Evolutionary conservation across 768 basidiomycete genomes (phyloP), one percentile per base, ranked within the genome.

Genomic region (Calocybe cyanea): DNA sequence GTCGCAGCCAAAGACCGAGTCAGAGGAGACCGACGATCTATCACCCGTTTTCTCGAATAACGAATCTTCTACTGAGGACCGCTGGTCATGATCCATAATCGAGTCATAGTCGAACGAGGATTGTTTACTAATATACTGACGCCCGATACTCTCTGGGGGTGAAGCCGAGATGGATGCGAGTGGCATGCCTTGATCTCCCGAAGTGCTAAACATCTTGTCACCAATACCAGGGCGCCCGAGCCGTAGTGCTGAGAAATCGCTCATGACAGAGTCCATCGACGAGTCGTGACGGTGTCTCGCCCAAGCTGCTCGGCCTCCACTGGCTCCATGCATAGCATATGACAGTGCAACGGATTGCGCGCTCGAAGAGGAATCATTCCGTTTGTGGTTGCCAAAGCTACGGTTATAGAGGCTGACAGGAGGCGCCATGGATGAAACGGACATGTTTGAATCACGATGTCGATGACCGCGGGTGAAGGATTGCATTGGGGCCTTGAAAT

Each of bases 141-240:
- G 54, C 10, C 56, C 46, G 10, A 61, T 56, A 43, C 75, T 76
- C 37, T 73, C 75, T 0, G 74, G 59, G 1, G 86, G 85, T 0
- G 86, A 87, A 0, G 77, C 83, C 0, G 82, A 76, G 49, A 89
- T 87, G 0, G 85, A 67, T 0, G 71, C 59, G 20, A 89, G 69
- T 0, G 83, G 77, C 48, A 75, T 70, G 1, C 72, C 76, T 38
- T 70, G 73, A 28, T 78, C 78, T 6, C 54, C 61, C 15, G 57
- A 59, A 10, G 72, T 80, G 30, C 85, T 81, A 51, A 92, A 86
- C 89, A 92, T 92, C 74, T 90, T 92, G 62, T 92, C 89, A 1
- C 89, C 88, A 3, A 91, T 60, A 2, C 82, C 86, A 1, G 89
- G 89, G 8, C 88, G 76, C 1, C 74, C 80, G 0, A 85, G 62